phyloP scores from a whole-genome alignment of 495 filamentous ascomycete species.

The Daldinia loculata region DNA sequence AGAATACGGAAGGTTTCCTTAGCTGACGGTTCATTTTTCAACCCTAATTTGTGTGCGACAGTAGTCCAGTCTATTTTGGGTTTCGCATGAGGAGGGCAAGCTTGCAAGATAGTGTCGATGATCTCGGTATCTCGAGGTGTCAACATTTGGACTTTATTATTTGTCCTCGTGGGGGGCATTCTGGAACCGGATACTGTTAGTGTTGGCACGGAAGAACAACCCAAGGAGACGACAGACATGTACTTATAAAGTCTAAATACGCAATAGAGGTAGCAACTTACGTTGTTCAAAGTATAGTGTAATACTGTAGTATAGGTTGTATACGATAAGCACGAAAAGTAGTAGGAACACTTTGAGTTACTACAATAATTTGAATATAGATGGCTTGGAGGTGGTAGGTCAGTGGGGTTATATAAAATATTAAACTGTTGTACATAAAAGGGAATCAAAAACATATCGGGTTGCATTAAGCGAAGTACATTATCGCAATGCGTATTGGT shows the following conservation, averaged over 20 bases:
- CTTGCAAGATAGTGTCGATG: background rate
- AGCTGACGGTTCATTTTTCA: too few species aligned
- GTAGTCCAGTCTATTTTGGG: background rate
- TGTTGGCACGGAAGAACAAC: background rate
- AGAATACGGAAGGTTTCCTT: background rate
- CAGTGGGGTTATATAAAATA: background rate
- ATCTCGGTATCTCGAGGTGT: background rate
- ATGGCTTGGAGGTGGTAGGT: background rate
- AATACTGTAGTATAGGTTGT: background rate
- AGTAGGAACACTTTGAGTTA: background rate
- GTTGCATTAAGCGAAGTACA: background rate
- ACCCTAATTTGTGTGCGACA: too few species aligned
- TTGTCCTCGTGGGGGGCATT: background rate
- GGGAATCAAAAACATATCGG: background rate
- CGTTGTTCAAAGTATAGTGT: background rate
- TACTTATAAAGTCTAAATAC: background rate
- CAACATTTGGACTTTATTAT: background rate
- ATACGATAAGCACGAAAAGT: background rate
- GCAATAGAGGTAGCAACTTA: background rate
- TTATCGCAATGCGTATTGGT: background rate
- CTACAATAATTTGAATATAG: background rate
- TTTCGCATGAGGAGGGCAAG: background rate
- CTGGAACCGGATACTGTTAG: background rate
- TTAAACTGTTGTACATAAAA: background rate
- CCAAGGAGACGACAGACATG: background rate